Percentiles rank a stretch among this genome's conserved stretches.
These are phyloP conservation scores for Sugiyamaella japonica DNA, from an alignment of 1,139 yeast species.

Conservation along the genomic window DNA sequence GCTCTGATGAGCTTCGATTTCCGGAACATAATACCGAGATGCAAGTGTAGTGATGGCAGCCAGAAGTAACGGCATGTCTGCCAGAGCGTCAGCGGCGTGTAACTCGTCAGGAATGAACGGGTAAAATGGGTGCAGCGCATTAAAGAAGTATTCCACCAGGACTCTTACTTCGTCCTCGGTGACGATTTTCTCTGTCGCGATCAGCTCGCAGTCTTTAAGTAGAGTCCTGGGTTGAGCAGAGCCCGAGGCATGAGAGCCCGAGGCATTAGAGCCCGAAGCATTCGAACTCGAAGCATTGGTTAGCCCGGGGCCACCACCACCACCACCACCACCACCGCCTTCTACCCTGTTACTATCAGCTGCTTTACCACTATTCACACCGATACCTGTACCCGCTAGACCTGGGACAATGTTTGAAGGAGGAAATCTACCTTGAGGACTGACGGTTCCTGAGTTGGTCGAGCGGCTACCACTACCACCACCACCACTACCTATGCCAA, in stretches of 20 bases:
- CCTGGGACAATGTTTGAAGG: conserved; percentile 13
- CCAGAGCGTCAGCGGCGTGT: conserved; percentile 63
- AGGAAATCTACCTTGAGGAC: conserved; percentile 19
- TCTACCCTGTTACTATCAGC: too few relatives aligned
- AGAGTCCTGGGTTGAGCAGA: conserved; percentile 45
- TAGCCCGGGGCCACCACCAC: neutral
- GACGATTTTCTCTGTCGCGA: conserved; percentile 61
- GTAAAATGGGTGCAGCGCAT: conserved; percentile 83
- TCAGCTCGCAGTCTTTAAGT: conserved; percentile 63
- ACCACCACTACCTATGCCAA: neutral
- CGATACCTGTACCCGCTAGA: conserved; percentile 13
- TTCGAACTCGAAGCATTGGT: neutral
- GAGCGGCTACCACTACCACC: conserved; percentile 33
- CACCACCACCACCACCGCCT: neutral
- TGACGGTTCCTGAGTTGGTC: conserved; percentile 6
- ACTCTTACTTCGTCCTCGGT: conserved; percentile 66
- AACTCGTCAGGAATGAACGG: conserved; percentile 80
- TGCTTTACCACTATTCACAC: neutral
- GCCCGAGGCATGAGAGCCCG: neutral
- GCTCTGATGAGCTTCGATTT: conserved; percentile 17
- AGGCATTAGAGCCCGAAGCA: too few relatives aligned
- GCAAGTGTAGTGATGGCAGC: conserved; percentile 81
- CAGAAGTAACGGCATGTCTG: conserved; percentile 76
- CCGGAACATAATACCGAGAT: conserved; percentile 53
- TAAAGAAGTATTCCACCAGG: conserved; percentile 65